phyloP scores from a whole-genome alignment of 345 rosid genomes.

The Eucalyptus curtisii region DNA sequence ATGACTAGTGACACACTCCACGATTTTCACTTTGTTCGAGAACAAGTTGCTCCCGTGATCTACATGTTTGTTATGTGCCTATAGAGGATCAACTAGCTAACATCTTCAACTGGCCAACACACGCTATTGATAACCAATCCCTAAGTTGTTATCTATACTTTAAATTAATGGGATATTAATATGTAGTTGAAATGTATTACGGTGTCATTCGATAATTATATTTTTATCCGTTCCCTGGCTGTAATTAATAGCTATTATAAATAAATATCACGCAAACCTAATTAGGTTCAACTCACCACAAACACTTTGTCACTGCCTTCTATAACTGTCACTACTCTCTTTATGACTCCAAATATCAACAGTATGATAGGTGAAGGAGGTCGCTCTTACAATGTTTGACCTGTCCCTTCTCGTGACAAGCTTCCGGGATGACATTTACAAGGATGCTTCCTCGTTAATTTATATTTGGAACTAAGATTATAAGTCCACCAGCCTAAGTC shows the following conservation, averaged over 20 bases:
- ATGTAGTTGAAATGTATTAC: neutral
- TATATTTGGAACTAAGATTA: neutral
- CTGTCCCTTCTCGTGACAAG: neutral
- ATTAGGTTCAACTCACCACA: neutral
- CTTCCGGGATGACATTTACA: neutral
- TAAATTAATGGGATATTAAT: neutral
- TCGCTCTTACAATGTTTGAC: neutral
- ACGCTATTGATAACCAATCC: neutral
- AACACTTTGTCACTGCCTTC: neutral
- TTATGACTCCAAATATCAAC: neutral
- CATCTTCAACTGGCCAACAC: neutral
- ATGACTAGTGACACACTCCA: neutral
- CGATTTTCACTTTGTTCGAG: fast-evolving
- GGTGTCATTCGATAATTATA: neutral
- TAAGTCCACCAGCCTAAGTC: neutral
- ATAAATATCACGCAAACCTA: neutral
- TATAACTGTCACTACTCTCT: neutral
- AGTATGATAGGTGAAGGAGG: neutral
- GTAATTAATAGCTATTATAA: neutral
- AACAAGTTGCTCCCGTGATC: neutral
- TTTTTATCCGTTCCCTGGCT: neutral
- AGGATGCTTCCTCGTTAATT: neutral
- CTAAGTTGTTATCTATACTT: neutral
- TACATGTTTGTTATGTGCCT: neutral
- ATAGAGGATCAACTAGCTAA: neutral